phyloP scores from a whole-genome alignment of 2,329 filamentous ascomycete genomes.

The Sarocladium oryzae region DNA sequence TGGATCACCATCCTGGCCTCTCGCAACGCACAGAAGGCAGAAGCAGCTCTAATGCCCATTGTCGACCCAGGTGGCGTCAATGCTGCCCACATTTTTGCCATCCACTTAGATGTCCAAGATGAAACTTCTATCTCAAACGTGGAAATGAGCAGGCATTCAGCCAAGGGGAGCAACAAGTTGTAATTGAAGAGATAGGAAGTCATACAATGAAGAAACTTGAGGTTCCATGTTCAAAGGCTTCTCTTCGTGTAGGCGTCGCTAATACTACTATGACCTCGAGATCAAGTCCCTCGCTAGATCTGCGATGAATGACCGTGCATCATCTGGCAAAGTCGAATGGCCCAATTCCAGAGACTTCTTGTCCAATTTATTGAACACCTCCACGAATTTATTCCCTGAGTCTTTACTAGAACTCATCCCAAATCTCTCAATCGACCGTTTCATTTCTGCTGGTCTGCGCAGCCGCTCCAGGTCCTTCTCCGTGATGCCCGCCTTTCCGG shows the following conservation, averaged over 20 bases:
- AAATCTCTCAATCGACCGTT: background rate
- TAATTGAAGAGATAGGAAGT: no score
- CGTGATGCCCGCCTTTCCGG: background rate
- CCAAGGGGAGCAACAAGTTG: no score
- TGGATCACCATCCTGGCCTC: constrained; percentile 26
- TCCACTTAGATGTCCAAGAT: constrained; percentile 15
- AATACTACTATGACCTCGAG: no score
- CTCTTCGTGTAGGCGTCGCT: no score
- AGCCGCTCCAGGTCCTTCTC: background rate
- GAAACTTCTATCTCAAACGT: constrained; percentile 18
- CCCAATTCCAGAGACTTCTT: background rate
- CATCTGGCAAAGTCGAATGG: background rate
- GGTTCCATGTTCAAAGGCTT: no score
- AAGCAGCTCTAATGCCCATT: constrained; percentile 12
- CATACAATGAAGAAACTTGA: no score
- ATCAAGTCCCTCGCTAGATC: background rate
- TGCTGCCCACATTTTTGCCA: constrained; percentile 8
- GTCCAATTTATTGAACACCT: background rate
- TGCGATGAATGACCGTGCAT: no score
- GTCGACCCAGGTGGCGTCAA: constrained; percentile 5
- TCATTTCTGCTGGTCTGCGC: background rate
- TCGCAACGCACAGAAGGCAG: constrained; percentile 22
- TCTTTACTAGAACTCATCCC: background rate
- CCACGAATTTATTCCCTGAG: background rate
- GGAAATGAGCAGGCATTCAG: no score